Conservation (phyloP, 441 rosid genomes). For the Adansonia rubrostipa region DNA sequence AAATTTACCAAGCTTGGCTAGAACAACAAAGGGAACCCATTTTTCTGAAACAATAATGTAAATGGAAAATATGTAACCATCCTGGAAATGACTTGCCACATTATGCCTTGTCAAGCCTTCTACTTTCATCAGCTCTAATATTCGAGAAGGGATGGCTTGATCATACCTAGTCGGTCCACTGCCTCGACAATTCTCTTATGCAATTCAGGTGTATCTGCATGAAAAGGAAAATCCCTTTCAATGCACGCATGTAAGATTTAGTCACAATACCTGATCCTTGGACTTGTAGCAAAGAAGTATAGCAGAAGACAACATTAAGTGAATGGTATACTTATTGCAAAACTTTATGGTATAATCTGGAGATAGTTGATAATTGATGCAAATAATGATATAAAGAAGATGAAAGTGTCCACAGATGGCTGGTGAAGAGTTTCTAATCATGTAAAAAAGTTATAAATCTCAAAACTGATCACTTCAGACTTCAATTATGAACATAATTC, state of each 20-base stretch:
- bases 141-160: constrained; percentile 92
- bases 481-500: constrained; percentile 4
- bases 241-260: neutral
- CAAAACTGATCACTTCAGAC: neutral
- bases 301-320: neutral
- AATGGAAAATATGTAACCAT: constrained; percentile 30
- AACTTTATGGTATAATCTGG: neutral
- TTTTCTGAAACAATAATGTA: neutral
- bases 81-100: constrained; percentile 99
- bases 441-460: neutral
- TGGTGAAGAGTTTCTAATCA: neutral
- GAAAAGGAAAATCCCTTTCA: neutral
- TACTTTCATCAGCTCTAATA: constrained; percentile 95
- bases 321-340: neutral
- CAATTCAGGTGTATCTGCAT: constrained; percentile 57
- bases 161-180: constrained; percentile 88
- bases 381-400: neutral
- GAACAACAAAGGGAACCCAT: neutral
- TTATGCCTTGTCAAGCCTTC: constrained; percentile 91
- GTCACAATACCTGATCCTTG: constrained; percentile 3
- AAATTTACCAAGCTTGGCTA: neutral
- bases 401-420: constrained; percentile 4
- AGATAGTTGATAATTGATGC: neutral
- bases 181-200: constrained; percentile 91
- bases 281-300: too few species aligned